A percentile compares a stretch with the other conserved stretches of the same genome.
Conservation (phyloP, 768 basidiomycete species). For the Tulasnella sp. region DNA sequence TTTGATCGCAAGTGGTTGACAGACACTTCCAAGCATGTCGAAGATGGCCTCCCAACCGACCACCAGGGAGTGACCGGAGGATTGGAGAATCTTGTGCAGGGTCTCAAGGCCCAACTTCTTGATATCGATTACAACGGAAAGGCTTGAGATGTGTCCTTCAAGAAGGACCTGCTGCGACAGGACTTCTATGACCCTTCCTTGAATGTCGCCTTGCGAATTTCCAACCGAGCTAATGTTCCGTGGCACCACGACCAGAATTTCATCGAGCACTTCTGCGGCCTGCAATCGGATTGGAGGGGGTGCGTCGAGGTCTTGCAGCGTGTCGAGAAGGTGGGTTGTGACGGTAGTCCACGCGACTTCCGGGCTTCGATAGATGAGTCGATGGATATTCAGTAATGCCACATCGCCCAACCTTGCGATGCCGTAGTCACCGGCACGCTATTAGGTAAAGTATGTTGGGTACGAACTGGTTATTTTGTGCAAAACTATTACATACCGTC, state of each 20-base stretch:
- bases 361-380: constrained; percentile 75
- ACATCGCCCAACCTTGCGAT: constrained; percentile 77
- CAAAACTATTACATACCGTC: constrained; percentile 43
- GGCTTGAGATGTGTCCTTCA: constrained; percentile 38
- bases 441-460: constrained; percentile 12
- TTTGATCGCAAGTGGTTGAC: constrained; percentile 41
- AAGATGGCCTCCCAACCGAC: constrained; percentile 94
- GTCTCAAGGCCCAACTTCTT: constrained; percentile 84
- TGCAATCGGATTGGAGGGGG: constrained; percentile 74
- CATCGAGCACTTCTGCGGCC: constrained; percentile 79
- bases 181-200: constrained; percentile 77
- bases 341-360: constrained; percentile 79
- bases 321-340: constrained; percentile 68
- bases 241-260: constrained; percentile 70
- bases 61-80: constrained; percentile 83
- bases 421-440: constrained; percentile 93
- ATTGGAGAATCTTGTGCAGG: constrained; percentile 81
- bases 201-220: constrained; percentile 61
- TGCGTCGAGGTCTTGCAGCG: constrained; percentile 60
- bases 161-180: constrained; percentile 63
- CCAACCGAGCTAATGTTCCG: constrained; percentile 53
- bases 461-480: background rate
- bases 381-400: constrained; percentile 73
- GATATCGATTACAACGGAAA: constrained; percentile 57
- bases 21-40: constrained; percentile 83